phyloP scores from a whole-genome alignment of 2,329 filamentous ascomycete genomes.

The Incumbomyces delicatus region DNA sequence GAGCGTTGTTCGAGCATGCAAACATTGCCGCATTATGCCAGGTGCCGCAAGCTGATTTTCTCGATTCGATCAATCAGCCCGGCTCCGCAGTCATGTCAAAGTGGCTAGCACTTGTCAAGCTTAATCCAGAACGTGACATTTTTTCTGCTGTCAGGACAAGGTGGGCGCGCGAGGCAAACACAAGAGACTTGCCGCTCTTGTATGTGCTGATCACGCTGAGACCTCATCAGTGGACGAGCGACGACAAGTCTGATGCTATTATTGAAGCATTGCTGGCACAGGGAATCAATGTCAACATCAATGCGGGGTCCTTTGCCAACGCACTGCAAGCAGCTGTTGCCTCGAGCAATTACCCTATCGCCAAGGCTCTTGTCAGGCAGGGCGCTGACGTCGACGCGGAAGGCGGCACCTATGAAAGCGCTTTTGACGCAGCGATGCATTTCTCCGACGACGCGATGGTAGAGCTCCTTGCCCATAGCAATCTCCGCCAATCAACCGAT shows the following conservation, averaged over 20 bases:
- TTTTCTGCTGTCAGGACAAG: too few relatives aligned
- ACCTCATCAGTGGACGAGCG: background rate
- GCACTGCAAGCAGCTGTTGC: too few relatives aligned
- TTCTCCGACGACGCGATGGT: background rate
- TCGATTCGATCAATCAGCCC: too few relatives aligned
- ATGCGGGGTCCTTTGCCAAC: too few relatives aligned
- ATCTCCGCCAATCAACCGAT: background rate
- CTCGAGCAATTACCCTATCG: too few relatives aligned
- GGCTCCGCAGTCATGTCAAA: too few relatives aligned
- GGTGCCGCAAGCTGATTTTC: background rate
- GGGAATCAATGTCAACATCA: too few relatives aligned
- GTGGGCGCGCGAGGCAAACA: background rate
- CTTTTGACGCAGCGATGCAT: conserved; percentile 1
- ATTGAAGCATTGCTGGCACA: too few relatives aligned
- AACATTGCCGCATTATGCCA: background rate
- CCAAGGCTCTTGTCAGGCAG: too few relatives aligned
- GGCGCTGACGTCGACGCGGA: background rate
- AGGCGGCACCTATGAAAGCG: conserved; percentile 1
- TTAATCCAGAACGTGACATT: too few relatives aligned
- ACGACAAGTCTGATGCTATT: background rate
- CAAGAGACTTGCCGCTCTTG: background rate
- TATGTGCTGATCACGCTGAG: background rate
- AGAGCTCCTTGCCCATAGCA: background rate
- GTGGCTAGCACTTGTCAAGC: too few relatives aligned
- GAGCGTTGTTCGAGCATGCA: background rate